These are phyloP conservation scores for Pilatotrama ljubarskyi DNA, from an alignment of 768 basidiomycete species.

Conservation along the genomic window DNA sequence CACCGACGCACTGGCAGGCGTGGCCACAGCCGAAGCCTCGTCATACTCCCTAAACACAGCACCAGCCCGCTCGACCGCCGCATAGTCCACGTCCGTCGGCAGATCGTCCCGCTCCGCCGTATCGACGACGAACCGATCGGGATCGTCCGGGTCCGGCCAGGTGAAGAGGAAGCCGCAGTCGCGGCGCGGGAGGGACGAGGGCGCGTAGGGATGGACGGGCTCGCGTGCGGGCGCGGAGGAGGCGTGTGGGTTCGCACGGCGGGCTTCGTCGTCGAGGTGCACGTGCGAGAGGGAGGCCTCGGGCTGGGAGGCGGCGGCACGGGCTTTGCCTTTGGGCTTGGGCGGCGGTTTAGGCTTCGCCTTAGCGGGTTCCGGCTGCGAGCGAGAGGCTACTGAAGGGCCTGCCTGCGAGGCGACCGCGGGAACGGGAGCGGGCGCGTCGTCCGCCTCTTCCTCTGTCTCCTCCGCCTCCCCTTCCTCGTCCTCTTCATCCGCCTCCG, in stretches of 20 bases:
- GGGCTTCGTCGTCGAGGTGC: too few relatives aligned
- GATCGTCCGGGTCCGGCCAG: slow-evolving; percentile 29
- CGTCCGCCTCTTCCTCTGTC: background rate
- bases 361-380: too few relatives aligned
- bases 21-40: background rate
- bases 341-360: too few relatives aligned
- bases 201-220: background rate
- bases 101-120: slow-evolving; percentile 6
- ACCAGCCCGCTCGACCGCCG: background rate
- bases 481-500: background rate
- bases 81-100: slow-evolving; percentile 1
- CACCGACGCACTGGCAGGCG: background rate
- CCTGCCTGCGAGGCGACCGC: too few relatives aligned
- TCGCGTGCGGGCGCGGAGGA: background rate
- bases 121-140: slow-evolving; percentile 18
- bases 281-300: background rate
- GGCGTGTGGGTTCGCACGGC: slow-evolving; percentile 4
- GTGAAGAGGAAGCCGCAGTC: slow-evolving; percentile 27
- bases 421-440: too few relatives aligned
- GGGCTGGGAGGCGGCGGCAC: background rate
- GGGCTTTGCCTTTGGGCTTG: too few relatives aligned
- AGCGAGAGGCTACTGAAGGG: too few relatives aligned
- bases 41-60: background rate
- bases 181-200: slow-evolving; percentile 14
- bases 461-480: background rate